Base-by-base conservation (phyloP, 345 rosid species). In the Salix udensis region DNA sequence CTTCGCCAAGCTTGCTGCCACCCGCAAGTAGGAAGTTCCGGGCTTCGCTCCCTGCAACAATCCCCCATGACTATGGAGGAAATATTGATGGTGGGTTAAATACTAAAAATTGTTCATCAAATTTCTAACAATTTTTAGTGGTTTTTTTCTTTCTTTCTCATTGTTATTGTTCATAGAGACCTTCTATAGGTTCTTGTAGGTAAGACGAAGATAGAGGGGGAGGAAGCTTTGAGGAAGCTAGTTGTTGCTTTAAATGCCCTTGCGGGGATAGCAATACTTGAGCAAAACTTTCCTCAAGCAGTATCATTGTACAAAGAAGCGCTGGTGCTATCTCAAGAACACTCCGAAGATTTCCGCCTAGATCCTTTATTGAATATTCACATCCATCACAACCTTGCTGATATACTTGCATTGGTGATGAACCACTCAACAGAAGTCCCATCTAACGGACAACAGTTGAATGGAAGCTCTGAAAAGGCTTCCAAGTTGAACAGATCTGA, bases 1-100 rank as follows among this genome's bases (percentile, higher is more conserved):
- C 95, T 95, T 87, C 98, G 98, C 55, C 98, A 95, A 81, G 98
- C 98, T 80, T 95, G 98, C 82, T 95, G 98, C 85, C 97, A 95
- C 77, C 98, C 98, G 76, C 98, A 95, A 93, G 97, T 95, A 21
- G 98, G 98, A 82, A 93, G 96, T 78, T 95, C 92, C 75, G 97
- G 98, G 65, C 72, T 95, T 78, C 97, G 96, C 68, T 88, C 98
- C 74, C 76, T 93, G 85, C 98, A 95, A 68, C 97, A 95, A 70
- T 79, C 92, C 16, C 98, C 98, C 73, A 93, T 95, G 97, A 89
- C 97, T 26, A 95, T 95, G 98, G 97, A 91, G 76, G 97, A 95
- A 83, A 90, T 95, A 81, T 77, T 91, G 78, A 85, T 86, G 97
- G 98, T 91, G 77, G 16, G 83, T 77, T 82, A 50, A 24, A 21